Evolutionary conservation across 2,329 filamentous ascomycete genomes (phyloP), one percentile per base, ranked within the genome.

Genomic region (Apiospora saccharicola): DNA sequence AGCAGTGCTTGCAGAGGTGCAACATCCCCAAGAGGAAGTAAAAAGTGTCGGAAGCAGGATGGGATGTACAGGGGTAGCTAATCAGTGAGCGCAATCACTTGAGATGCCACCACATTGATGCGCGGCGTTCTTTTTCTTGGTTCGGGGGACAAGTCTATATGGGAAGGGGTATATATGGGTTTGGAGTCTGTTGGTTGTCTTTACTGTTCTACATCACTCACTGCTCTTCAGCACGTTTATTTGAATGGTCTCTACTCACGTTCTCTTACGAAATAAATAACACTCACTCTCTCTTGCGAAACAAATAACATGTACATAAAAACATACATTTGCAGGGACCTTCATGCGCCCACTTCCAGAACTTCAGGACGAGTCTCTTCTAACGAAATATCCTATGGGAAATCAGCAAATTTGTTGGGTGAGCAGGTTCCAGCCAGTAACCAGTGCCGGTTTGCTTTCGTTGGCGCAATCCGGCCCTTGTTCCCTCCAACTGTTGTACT

Each of bases 1-100:
- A 90, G 73, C 76, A 82, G 74, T 91, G 89, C 79, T 79, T 90
- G 76, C 78, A 81, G 73, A 86, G 83, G 78, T 90, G 88, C 78
- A 71, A 69, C 0, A 78, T 78, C 44, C 6, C 72, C n/a, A 78
- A 78, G 75, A 72, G 75, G 70, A 75, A 74, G 72, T 76, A 68
- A 16, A 19, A 19, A 10, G 26, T 2, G 26, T 22, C 5, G 14
- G 8, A 22, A 2, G 3, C 7, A 7, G 4, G 30, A 37, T 22
- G 19, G 53, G 22, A 41, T 19, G 34, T 6, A 2, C 34, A 12
- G 8, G 51, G 26, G 7, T 19, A 22, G 8, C 2, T 19, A 12
- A 22, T 10, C 0, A n/a, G 2, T 4, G 19, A 34, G 57, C 10
- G 19, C 34, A 41, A 41, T 41, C 19, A 41, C 30, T 24, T n/a